Conservation (phyloP, 805 yeast genomes). For the Pichia rugopelliculosa region DNA sequence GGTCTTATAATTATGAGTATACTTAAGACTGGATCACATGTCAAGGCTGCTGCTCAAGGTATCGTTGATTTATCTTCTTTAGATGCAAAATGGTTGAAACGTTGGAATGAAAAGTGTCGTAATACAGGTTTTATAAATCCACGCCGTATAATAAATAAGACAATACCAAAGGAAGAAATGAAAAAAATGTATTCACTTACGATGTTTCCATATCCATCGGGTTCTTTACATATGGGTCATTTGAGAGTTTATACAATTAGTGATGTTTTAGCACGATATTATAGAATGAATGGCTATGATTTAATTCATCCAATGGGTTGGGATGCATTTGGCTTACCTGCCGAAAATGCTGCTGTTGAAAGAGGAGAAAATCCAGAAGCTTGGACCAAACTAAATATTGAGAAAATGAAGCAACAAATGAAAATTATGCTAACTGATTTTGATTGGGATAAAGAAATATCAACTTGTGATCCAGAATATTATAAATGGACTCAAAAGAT, state of each 20-base stretch:
- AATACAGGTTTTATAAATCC: conserved; percentile 25
- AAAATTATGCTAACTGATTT: conserved; percentile 70
- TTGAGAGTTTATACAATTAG: conserved; percentile 86
- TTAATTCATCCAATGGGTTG: conserved; percentile 98
- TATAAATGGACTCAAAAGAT: conserved; percentile 90
- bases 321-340: conserved; percentile 98
- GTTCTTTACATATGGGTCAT: conserved; percentile 89
- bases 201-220: conserved; percentile 97
- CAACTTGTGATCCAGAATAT: conserved; percentile 81
- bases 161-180: conserved; percentile 1
- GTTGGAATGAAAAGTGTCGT: conserved; percentile 34
- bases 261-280: conserved; percentile 74
- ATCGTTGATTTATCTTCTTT: conserved; percentile 25
- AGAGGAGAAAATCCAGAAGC: conserved; percentile 65
- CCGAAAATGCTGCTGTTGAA: conserved; percentile 96
- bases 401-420: conserved; percentile 81
- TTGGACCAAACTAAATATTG: conserved; percentile 82
- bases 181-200: conserved; percentile 57
- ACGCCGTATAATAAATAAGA: conserved; percentile 15
- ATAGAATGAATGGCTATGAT: conserved; percentile 64
- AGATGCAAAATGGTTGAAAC: conserved; percentile 46
- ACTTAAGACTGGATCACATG: not conserved
- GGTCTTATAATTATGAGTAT: not conserved
- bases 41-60: conserved; percentile 10
- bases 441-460: conserved; percentile 88